Conservation (phyloP, 257 asterid species). For the Solanum chaucha region DNA sequence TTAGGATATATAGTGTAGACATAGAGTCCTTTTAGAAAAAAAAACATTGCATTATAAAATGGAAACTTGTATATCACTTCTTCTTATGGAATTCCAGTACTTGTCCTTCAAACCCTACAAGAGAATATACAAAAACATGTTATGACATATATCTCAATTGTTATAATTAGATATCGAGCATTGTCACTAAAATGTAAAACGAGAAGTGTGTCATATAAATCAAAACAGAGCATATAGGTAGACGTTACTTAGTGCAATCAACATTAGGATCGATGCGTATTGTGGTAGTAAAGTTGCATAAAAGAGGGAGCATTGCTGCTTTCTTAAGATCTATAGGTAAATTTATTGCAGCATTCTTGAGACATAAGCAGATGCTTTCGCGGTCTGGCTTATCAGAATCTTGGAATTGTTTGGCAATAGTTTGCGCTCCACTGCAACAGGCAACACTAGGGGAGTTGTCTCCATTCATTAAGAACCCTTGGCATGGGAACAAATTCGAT, state of each 20-base stretch:
- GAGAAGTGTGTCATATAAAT: neutral
- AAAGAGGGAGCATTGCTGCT: neutral
- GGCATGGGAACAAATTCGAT: constrained; percentile 20
- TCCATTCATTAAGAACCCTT: constrained; percentile 18
- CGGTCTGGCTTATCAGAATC: constrained; percentile 9
- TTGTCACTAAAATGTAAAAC: too few relatives aligned
- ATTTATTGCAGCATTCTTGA: constrained; percentile 10
- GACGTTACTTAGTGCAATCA: neutral
- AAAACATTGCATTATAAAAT: too few relatives aligned
- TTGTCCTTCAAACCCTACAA: too few relatives aligned
- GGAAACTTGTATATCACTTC: too few relatives aligned
- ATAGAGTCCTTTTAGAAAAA: too few relatives aligned
- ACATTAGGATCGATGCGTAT: neutral
- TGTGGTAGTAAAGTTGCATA: neutral
- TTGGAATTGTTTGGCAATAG: constrained; percentile 1
- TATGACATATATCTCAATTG: too few relatives aligned
- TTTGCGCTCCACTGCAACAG: constrained; percentile 16
- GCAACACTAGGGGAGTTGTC: constrained; percentile 6
- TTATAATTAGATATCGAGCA: too few relatives aligned
- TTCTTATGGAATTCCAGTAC: too few relatives aligned
- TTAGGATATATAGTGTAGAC: too few relatives aligned
- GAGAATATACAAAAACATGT: too few relatives aligned
- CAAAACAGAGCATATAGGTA: neutral
- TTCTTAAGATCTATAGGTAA: neutral
- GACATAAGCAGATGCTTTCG: constrained; percentile 16